Conservation (phyloP, 2,329 filamentous ascomycete species). For the Microthyrium microscopicum region DNA sequence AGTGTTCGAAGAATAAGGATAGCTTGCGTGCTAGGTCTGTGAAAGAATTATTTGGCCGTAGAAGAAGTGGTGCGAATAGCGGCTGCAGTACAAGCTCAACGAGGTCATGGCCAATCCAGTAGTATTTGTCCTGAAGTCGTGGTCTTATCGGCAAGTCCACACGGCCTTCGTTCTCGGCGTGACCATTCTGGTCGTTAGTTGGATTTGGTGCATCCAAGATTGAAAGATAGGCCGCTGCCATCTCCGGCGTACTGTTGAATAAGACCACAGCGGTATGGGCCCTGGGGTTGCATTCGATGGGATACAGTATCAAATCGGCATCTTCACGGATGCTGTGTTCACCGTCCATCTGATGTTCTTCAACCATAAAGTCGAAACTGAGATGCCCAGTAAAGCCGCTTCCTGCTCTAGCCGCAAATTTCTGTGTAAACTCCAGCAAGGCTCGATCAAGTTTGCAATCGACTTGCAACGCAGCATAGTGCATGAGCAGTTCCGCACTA, state of each 20-base stretch:
- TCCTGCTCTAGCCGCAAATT: constrained; percentile 35
- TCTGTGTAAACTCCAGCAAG: constrained; percentile 49
- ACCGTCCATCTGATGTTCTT: constrained; percentile 22
- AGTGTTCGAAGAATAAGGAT: constrained; percentile 22
- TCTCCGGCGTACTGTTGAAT: constrained; percentile 30
- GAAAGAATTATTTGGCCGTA: constrained; percentile 12
- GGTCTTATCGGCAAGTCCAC: neutral
- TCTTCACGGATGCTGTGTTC: constrained; percentile 10
- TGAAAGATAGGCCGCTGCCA: constrained; percentile 41
- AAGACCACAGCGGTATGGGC: constrained; percentile 51
- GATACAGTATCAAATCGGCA: constrained; percentile 36
- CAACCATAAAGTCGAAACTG: constrained; percentile 54
- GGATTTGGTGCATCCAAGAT: too few relatives aligned
- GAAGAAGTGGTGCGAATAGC: constrained; percentile 22
- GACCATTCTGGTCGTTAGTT: too few relatives aligned
- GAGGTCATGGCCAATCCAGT: constrained; percentile 54
- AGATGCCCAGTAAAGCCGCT: constrained; percentile 49
- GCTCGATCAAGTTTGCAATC: constrained; percentile 37
- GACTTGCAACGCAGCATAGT: constrained; percentile 43
- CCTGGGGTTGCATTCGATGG: constrained; percentile 56
- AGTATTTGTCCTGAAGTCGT: constrained; percentile 23
- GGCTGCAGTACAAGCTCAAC: constrained; percentile 35
- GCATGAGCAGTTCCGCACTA: constrained; percentile 45
- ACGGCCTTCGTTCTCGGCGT: neutral
- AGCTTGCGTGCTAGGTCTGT: constrained; percentile 10